A percentile compares a stretch with the other conserved stretches of the same genome.
These are phyloP conservation scores for Trifolium dubium DNA, from an alignment of 306 rosid genomes.

Conservation along the genomic window DNA sequence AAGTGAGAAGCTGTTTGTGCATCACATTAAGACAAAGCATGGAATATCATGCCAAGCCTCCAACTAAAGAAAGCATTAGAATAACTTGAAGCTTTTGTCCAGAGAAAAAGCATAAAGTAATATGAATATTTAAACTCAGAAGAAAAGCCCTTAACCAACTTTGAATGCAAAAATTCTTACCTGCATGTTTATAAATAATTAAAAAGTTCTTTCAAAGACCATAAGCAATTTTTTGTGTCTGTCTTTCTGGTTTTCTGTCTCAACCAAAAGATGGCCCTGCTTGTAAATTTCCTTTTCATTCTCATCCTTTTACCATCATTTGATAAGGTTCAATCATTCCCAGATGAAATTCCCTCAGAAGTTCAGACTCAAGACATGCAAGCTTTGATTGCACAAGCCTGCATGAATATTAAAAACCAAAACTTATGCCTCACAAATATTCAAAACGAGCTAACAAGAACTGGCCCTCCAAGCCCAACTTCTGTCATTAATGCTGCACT, in stretches of 20 bases:
- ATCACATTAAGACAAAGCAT: constrained; percentile 26
- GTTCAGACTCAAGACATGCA: constrained; percentile 54
- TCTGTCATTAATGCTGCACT: constrained; percentile 74
- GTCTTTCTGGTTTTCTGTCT: constrained; percentile 40
- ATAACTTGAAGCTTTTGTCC: constrained; percentile 52
- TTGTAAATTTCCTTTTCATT: constrained; percentile 50
- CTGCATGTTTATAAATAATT: constrained; percentile 45
- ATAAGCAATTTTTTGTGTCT: constrained; percentile 15
- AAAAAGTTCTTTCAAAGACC: constrained; percentile 34
- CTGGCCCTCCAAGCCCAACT: constrained; percentile 50
- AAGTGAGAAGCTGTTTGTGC: constrained; percentile 11
- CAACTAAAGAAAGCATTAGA: constrained; percentile 64
- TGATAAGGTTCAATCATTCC: constrained; percentile 36
- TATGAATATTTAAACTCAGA: constrained; percentile 43
- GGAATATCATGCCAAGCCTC: constrained; percentile 58
- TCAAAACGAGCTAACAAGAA: constrained; percentile 58
- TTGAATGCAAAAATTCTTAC: constrained; percentile 39
- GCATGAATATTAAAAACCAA: constrained; percentile 62
- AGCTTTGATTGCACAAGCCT: constrained; percentile 65
- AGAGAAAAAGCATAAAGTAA: constrained; percentile 57
- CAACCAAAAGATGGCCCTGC: constrained; percentile 51
- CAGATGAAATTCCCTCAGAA: constrained; percentile 48
- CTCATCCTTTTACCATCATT: constrained; percentile 49
- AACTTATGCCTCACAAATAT: constrained; percentile 60
- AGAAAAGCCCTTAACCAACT: constrained; percentile 42